These are phyloP conservation scores for Rhodotorula babjevae DNA, from an alignment of 768 basidiomycete species.

Conservation along the genomic window DNA sequence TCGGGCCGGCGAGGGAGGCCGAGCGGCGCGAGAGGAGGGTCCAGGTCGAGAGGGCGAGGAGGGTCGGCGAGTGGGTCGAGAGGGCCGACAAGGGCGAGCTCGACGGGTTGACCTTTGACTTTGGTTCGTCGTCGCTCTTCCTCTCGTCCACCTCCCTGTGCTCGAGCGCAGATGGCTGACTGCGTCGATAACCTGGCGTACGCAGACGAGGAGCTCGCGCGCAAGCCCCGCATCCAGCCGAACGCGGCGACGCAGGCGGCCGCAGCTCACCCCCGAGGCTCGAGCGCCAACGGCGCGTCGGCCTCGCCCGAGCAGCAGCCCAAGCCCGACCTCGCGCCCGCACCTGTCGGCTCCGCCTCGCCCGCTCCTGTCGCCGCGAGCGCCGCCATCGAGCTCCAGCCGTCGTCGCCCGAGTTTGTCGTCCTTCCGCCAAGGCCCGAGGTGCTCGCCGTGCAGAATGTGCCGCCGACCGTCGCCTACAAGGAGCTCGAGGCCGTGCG, in stretches of 20 bases:
- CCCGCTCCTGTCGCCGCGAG: constrained; percentile 1
- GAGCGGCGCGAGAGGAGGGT: constrained; percentile 18
- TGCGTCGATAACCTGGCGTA: not conserved
- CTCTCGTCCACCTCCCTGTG: not conserved
- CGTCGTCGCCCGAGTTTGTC: constrained; percentile 21
- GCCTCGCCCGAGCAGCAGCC: not conserved
- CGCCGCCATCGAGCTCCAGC: not conserved
- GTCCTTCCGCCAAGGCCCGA: constrained; percentile 22
- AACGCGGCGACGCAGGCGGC: constrained; percentile 13
- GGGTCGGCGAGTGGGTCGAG: constrained; percentile 23
- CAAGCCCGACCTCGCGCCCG: not conserved
- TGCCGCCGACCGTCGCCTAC: constrained; percentile 26
- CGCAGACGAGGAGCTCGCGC: constrained; percentile 22
- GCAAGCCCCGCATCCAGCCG: constrained; percentile 8
- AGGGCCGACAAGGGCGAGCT: constrained; percentile 29
- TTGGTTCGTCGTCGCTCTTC: constrained; percentile 7
- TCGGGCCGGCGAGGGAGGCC: constrained; percentile 4
- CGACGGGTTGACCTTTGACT: constrained; percentile 31
- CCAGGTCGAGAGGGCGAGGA: constrained; percentile 21
- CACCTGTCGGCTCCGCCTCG: not conserved
- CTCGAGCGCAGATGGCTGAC: not conserved
- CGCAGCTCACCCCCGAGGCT: not conserved
- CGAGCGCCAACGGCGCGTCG: not conserved
- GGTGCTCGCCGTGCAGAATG: constrained; percentile 29
- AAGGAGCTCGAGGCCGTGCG: constrained; percentile 37